Evolutionary conservation across 176 grass and related monocot genomes (phyloP), one percentile per base, ranked within the genome.

Genomic region (Coix lacrymajobi): DNA sequence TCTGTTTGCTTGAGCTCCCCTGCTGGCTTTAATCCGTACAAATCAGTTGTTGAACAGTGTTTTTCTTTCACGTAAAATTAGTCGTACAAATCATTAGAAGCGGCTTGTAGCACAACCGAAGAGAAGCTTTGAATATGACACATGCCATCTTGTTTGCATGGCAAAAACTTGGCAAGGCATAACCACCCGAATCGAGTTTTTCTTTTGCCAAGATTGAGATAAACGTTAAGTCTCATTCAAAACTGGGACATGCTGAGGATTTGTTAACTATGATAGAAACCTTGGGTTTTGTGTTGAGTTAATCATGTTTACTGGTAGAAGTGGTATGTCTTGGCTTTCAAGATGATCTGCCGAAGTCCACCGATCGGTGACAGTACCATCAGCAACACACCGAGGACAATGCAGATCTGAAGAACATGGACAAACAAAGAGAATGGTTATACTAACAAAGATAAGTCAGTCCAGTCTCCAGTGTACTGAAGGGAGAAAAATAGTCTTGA

Each of bases 321-420:
- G 1, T 22, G 17, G 78, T 91, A 92, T 9, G 26, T 86, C 43
- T 87, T 94, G 20, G 84, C 71, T 0, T 77, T 43, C 16, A 93
- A 2, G 31, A 97, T 86, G 58, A 97, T 97, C 60, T 92, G 77
- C 75, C 92, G 75, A 10, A 97, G 75, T 38, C 88, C 95, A 81
- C 92, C 95, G 54, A 97, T 97, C 2, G 95, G 90, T 46, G 92
- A 72, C 43, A 97, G 58, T 41, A 92, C 11, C 95, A 94, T 94
- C 48, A 97, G 71, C 11, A 92, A 34, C 4, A 94, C 24, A 36
- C 95, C 95, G 29, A 94, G 84, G 62, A 94, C 34, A 51, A 97
- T 97, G 88, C 95, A 97, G 51, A 94, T 72, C 94, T 97, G 87
- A 76, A 81, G 30, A 83, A 1, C 30, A 68, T 43, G n/a, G 30